These are phyloP conservation scores for Cucumis cinereus DNA, from an alignment of 306 rosid genomes.

Conservation along the genomic window DNA sequence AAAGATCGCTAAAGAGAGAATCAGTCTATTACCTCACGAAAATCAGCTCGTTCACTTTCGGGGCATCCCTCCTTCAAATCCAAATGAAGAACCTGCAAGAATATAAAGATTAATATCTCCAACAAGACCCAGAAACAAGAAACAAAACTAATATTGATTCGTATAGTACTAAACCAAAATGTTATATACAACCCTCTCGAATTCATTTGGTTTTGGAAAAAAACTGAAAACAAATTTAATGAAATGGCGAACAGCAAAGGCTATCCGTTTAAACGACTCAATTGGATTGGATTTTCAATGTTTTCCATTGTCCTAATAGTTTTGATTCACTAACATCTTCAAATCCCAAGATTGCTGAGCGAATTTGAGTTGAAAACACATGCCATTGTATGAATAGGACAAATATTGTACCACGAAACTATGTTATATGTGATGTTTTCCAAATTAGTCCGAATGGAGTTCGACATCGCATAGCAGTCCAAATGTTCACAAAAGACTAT, in stretches of 20 bases:
- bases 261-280: not conserved
- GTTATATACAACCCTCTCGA: not conserved
- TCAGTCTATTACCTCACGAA: constrained; percentile 48
- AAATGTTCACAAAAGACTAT: not conserved
- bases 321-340: not conserved
- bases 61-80: constrained; percentile 37
- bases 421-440: not conserved
- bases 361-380: not conserved
- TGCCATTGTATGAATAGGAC: not conserved
- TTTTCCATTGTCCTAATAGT: not conserved
- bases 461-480: not conserved
- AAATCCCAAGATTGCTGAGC: not conserved
- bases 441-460: too few species aligned
- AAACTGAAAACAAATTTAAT: not conserved
- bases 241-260: not conserved
- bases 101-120: not conserved
- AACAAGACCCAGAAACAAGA: not conserved
- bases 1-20: not conserved
- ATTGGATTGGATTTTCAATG: not conserved
- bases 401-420: not conserved
- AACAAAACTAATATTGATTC: not conserved
- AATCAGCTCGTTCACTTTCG: constrained; percentile 29
- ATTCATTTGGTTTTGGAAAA: not conserved
- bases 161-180: not conserved
- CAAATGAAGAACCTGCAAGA: constrained; percentile 68